A percentile compares a stretch with the other conserved stretches of the same genome.
These are phyloP conservation scores for Fusarium falciforme DNA, from an alignment of 2,329 filamentous ascomycete species.

Conservation along the genomic window DNA sequence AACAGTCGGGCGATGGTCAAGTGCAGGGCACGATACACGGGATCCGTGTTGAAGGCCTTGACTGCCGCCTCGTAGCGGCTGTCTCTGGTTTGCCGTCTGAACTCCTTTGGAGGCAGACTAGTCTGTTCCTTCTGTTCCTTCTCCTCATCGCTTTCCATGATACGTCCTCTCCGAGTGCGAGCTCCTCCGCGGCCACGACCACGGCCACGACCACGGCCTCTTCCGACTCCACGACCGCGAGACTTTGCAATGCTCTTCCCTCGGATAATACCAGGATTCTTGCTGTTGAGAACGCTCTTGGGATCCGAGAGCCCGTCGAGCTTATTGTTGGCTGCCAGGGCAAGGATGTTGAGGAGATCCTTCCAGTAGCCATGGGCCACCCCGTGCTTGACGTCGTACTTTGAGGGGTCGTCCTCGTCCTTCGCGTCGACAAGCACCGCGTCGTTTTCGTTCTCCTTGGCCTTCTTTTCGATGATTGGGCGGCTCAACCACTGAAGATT, in stretches of 20 bases:
- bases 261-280: constrained; percentile 40
- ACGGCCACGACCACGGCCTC: neutral
- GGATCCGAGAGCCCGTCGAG: constrained; percentile 57
- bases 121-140: neutral
- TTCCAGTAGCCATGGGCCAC: constrained; percentile 73
- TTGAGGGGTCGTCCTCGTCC: constrained; percentile 50
- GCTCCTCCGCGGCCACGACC: neutral
- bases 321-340: constrained; percentile 60
- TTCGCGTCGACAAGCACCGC: constrained; percentile 48
- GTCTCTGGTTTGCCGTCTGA: constrained; percentile 47
- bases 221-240: constrained; percentile 11
- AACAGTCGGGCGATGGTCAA: constrained; percentile 66
- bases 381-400: constrained; percentile 58
- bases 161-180: neutral
- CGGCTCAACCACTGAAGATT: constrained; percentile 68
- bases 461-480: constrained; percentile 67
- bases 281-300: constrained; percentile 53
- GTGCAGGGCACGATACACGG: constrained; percentile 64
- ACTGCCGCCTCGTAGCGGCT: constrained; percentile 55
- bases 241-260: constrained; percentile 32
- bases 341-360: constrained; percentile 68
- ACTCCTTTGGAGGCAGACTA: constrained; percentile 22
- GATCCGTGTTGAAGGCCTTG: constrained; percentile 54
- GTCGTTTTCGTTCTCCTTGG: constrained; percentile 51
- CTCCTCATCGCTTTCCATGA: neutral